Evolutionary conservation across 345 rosid species (phyloP).

Genomic region (Eucalyptus sp.): DNA sequence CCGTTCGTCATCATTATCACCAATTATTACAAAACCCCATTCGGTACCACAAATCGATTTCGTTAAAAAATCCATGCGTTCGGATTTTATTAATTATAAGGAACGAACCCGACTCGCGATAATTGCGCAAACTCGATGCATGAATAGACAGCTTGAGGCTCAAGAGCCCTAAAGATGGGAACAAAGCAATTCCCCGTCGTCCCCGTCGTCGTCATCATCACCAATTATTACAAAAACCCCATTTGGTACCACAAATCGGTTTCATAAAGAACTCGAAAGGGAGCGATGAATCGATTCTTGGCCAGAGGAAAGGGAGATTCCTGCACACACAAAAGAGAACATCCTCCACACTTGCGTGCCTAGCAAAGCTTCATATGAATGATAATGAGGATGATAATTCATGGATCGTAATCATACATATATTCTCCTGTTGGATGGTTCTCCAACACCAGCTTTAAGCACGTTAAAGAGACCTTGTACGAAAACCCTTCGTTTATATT

Average conservation of each 20-base stretch:
- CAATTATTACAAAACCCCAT: background rate
- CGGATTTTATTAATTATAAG: background rate
- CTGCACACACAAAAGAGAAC: background rate
- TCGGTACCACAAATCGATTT: background rate
- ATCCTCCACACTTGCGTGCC: background rate
- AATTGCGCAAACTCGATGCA: background rate
- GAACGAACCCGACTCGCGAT: background rate
- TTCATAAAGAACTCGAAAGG: background rate
- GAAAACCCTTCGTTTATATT: background rate
- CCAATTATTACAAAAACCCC: background rate
- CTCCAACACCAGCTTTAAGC: background rate
- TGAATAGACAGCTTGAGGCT: background rate
- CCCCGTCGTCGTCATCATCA: background rate
- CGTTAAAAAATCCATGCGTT: background rate
- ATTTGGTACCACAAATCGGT: background rate
- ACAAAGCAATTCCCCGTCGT: background rate
- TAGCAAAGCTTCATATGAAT: background rate
- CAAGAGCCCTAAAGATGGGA: background rate
- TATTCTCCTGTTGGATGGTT: background rate
- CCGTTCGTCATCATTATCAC: background rate
- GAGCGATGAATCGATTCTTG: background rate
- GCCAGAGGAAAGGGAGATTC: background rate
- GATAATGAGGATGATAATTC: background rate
- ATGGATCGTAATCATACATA: background rate
- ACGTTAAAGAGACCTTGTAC: background rate